Evolutionary conservation across 768 basidiomycete species (phyloP), one percentile per base, ranked within the genome.

Genomic region (Agaricus sinodeliciosus): DNA sequence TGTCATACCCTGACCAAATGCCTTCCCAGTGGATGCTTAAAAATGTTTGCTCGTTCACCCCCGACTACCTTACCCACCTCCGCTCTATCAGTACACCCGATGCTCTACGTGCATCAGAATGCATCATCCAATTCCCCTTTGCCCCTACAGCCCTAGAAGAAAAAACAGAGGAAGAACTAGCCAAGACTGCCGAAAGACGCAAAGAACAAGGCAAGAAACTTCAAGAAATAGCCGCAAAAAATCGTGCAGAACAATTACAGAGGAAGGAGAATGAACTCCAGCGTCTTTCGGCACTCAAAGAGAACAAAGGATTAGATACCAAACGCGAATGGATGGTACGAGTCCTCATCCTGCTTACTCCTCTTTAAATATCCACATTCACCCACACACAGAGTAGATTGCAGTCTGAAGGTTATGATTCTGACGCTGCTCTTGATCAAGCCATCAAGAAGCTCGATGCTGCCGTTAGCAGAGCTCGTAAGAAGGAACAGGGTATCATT

Each of bases 161-260:
- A 65, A 96, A 94, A 69, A 87, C 90, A 0, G 91, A 94, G 58
- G 95, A 97, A 60, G 94, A 97, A 62, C 66, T 96, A 0, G 79
- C 82, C 3, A 77, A 82, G 34, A 78, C 84, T 35, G 73, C 85
- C 1, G 94, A 97, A 67, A 85, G 81, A 65, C 71, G 87, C 51
- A 84, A 79, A 63, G 94, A 97, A 67, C 88, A 93, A 61, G 94
- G 92, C 0, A 77, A 81, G 51, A 84, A 90, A 62, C 65, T 99
- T 47, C 94, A 96, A 67, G 94, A 97, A 66, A 79, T 94, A 59
- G 91, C 93, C 25, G 87, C 89, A 0, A 90, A 85, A 65, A 84
- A 84, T 48, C 71, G 95, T 25, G 71, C 79, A 61, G 94, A 97
- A 60, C 97, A 95, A 87, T 73, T 93, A 12, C 59, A 76, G 19